Evolutionary conservation across 768 basidiomycete species (phyloP).

Genomic region (Mrakia blollopis): DNA sequence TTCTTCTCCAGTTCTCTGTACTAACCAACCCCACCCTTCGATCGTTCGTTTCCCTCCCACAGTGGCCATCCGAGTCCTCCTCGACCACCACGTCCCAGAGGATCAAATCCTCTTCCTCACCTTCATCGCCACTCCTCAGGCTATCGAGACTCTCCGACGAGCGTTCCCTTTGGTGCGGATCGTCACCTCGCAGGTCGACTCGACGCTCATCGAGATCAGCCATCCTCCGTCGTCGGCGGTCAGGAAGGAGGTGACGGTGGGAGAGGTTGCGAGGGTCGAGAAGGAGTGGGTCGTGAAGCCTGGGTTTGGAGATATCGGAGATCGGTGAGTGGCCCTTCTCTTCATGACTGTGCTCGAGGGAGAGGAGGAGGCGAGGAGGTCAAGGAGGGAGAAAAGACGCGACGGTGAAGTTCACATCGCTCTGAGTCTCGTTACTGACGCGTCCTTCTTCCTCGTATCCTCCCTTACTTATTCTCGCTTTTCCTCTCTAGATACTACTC

Average conservation of each 20-base stretch:
- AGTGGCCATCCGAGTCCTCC: constrained; percentile 88
- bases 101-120: constrained; percentile 66
- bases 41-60: too few species aligned
- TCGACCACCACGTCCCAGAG: constrained; percentile 70
- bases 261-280: constrained; percentile 6
- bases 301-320: constrained; percentile 30
- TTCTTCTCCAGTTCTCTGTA: background rate
- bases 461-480: background rate
- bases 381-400: background rate
- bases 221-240: background rate
- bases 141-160: constrained; percentile 68
- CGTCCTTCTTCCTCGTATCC: background rate
- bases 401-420: too few species aligned
- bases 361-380: background rate
- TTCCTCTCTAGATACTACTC: background rate
- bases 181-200: constrained; percentile 15
- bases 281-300: constrained; percentile 30
- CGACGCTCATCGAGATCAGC: background rate
- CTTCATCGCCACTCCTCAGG: constrained; percentile 55
- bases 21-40: background rate
- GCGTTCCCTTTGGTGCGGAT: constrained; percentile 70
- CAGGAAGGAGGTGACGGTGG: background rate
- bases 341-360: background rate
- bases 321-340: background rate
- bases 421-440: background rate